These are phyloP conservation scores for Artemisia argyi DNA, from an alignment of 129 eudicot species.

Conservation along the genomic window DNA sequence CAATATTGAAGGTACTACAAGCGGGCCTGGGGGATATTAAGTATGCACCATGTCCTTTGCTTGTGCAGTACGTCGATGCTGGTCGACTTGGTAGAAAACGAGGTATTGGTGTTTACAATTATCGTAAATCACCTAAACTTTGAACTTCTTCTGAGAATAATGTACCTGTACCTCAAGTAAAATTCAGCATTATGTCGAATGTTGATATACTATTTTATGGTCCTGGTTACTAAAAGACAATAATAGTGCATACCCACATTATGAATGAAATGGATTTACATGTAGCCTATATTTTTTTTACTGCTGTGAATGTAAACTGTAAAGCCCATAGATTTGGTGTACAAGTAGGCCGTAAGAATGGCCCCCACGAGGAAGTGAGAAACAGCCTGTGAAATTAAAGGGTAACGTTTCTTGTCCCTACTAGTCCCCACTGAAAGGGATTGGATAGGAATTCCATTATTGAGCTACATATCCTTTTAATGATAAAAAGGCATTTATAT, in stretches of 20 bases:
- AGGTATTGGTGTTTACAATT: slow-evolving; percentile 79
- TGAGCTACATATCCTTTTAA: slow-evolving; percentile 23
- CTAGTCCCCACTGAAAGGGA: slow-evolving; percentile 46
- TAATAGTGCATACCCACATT: neutral
- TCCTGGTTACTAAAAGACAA: slow-evolving; percentile 1
- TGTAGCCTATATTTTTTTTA: slow-evolving; percentile 8
- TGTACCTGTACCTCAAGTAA: slow-evolving; percentile 9
- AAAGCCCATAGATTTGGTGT: slow-evolving; percentile 1
- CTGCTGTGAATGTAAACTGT: neutral
- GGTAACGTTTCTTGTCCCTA: slow-evolving; percentile 16
- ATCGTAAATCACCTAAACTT: slow-evolving; percentile 44
- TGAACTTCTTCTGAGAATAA: slow-evolving; percentile 22
- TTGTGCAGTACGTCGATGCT: slow-evolving; percentile 88
- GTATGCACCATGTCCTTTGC: slow-evolving; percentile 89
- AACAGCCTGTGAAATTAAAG: slow-evolving; percentile 30
- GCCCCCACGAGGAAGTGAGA: slow-evolving; percentile 39
- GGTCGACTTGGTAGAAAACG: slow-evolving; percentile 91
- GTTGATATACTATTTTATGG: neutral
- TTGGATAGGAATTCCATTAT: slow-evolving; percentile 33
- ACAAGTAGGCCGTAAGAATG: slow-evolving; percentile 20
- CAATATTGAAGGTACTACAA: slow-evolving; percentile 79
- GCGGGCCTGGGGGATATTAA: slow-evolving; percentile 78
- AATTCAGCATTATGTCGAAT: neutral
- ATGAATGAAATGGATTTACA: slow-evolving; percentile 8
- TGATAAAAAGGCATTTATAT: slow-evolving; percentile 25